Evolutionary conservation across 352 stramenopile genomes (phyloP).

Genomic region (Pythium monospermum): DNA sequence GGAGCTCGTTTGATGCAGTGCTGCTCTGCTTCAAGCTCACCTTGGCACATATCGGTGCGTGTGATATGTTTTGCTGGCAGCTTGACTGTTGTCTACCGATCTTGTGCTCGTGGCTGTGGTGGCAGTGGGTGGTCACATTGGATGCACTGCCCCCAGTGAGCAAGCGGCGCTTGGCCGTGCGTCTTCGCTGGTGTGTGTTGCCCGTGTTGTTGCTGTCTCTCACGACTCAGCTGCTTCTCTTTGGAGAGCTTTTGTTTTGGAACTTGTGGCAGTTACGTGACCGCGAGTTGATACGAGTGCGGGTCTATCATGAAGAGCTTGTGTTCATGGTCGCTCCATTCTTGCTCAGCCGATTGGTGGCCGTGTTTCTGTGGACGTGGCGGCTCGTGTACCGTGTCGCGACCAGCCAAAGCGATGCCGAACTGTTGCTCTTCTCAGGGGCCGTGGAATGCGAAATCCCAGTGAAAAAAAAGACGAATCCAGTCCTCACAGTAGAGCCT

Average conservation of each 20-base stretch:
- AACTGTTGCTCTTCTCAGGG: background rate
- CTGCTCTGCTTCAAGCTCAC: constrained; percentile 4
- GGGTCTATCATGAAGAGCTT: background rate
- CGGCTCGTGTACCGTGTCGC: background rate
- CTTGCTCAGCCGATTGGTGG: background rate
- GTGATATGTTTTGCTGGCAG: background rate
- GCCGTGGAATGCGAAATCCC: background rate
- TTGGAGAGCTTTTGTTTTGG: constrained; percentile 1
- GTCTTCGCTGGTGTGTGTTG: background rate
- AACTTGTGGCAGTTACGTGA: background rate
- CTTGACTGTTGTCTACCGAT: background rate
- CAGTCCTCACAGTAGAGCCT: too few species aligned
- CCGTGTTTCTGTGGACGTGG: background rate
- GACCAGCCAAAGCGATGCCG: background rate
- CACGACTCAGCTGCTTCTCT: background rate
- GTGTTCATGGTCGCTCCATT: background rate
- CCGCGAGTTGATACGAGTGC: background rate
- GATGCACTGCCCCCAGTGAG: background rate
- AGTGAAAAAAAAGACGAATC: too few species aligned
- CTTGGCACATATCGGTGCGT: background rate
- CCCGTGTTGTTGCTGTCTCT: background rate
- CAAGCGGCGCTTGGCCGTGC: background rate
- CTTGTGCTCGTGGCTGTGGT: constrained; percentile 1
- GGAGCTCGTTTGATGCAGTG: background rate
- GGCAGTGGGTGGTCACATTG: background rate